Conservation (phyloP, 306 rosid genomes). For the Vigna radiata region DNA sequence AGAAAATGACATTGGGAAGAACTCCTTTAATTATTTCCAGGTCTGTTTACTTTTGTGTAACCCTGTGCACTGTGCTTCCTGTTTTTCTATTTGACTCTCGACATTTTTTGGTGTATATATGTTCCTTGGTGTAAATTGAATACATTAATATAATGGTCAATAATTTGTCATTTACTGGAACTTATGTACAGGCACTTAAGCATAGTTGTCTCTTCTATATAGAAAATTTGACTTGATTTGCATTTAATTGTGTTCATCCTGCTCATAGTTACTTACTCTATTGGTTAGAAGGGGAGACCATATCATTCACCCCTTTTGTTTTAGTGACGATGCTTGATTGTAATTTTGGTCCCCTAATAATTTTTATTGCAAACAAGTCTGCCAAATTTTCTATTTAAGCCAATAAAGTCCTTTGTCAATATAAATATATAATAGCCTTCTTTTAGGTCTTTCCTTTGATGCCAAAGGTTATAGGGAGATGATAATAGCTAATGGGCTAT, state of each 20-base stretch:
- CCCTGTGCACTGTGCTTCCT: conserved; percentile 14
- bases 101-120: conserved; percentile 1
- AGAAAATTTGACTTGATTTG: too few species aligned
- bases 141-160: neutral
- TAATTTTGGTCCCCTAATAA: neutral
- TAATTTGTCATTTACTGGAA: neutral
- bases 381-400: neutral
- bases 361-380: too few species aligned
- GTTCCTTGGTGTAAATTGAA: conserved; percentile 11
- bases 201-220: too few species aligned
- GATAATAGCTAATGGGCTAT: neutral
- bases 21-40: conserved; percentile 90
- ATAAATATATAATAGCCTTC: neutral
- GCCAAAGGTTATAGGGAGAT: neutral
- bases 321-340: neutral
- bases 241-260: too few species aligned
- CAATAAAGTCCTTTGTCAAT: neutral
- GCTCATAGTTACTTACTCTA: too few species aligned
- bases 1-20: conserved; percentile 96
- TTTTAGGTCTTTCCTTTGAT: neutral
- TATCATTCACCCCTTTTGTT: too few species aligned
- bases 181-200: neutral
- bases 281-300: too few species aligned
- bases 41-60: conserved; percentile 53
- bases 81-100: conserved; percentile 18